Percentiles rank a stretch among this genome's conserved stretches.
Evolutionary conservation across 805 yeast species (phyloP).

Genomic region (Metahyphopichia silvanorum): DNA sequence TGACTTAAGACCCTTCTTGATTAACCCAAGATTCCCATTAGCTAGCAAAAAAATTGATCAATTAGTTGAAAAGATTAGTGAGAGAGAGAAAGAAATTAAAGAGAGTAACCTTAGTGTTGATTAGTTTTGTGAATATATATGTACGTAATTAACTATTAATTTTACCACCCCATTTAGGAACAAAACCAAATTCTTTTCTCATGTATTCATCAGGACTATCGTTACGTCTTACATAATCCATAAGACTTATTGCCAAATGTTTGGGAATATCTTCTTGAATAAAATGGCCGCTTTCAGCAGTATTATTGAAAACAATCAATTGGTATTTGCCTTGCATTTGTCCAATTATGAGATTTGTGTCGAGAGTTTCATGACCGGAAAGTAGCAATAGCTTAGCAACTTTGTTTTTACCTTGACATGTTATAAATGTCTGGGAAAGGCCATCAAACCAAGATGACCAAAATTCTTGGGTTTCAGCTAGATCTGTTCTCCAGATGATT

Average conservation of each 20-base stretch:
- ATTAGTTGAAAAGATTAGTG: constrained; percentile 57
- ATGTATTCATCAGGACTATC: constrained; percentile 30
- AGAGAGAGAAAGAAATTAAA: constrained; percentile 30
- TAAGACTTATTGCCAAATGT: constrained; percentile 56
- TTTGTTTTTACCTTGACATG: constrained; percentile 26
- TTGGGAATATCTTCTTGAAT: constrained; percentile 88
- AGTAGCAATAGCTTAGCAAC: constrained; percentile 68
- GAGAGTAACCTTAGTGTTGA: constrained; percentile 44
- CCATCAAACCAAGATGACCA: constrained; percentile 86
- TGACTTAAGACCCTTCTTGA: constrained; percentile 93
- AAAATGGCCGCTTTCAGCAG: constrained; percentile 70
- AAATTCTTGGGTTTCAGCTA: constrained; percentile 55
- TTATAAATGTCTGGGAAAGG: constrained; percentile 51
- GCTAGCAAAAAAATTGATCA: constrained; percentile 86
- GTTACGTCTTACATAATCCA: constrained; percentile 48
- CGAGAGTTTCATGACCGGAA: constrained; percentile 88
- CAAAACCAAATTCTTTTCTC: constrained; percentile 27
- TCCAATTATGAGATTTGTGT: constrained; percentile 82
- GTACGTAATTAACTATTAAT: constrained; percentile 14
- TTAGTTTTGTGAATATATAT: constrained; percentile 11
- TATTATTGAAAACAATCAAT: constrained; percentile 68
- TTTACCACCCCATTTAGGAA: constrained; percentile 39
- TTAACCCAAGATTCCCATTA: constrained; percentile 85
- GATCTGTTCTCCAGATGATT: constrained; percentile 62
- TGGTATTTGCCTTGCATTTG: constrained; percentile 99